Evolutionary conservation across 257 asterid species (phyloP).

Genomic region (Gentiana dahurica): DNA sequence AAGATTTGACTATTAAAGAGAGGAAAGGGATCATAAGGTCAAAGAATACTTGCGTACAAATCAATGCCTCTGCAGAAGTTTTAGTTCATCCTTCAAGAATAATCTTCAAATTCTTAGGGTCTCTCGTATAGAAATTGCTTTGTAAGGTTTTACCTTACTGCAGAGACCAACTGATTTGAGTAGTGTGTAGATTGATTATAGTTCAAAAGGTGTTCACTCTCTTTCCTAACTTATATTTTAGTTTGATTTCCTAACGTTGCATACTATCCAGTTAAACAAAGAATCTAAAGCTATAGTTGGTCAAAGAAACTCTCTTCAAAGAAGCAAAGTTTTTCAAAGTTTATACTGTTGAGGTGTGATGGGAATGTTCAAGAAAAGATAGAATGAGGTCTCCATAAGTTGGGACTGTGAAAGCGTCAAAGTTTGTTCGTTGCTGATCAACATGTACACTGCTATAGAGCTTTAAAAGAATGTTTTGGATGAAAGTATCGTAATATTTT

Average conservation of each 20-base stretch:
- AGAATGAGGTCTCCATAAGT: conserved; percentile 33
- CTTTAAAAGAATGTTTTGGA: conserved; percentile 55
- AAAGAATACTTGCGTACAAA: conserved; percentile 27
- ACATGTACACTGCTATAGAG: conserved; percentile 56
- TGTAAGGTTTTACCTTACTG: conserved; percentile 12
- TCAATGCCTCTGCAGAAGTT: conserved; percentile 39
- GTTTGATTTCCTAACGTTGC: conserved; percentile 60
- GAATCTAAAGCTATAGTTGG: conserved; percentile 84
- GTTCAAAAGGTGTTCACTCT: conserved; percentile 25
- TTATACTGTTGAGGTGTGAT: conserved; percentile 54
- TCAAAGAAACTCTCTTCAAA: conserved; percentile 76
- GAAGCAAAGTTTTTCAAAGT: conserved; percentile 70
- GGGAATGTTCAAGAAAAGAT: conserved; percentile 51
- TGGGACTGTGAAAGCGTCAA: conserved; percentile 44
- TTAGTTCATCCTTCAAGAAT: conserved; percentile 37
- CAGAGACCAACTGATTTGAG: conserved; percentile 16
- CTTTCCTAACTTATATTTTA: conserved; percentile 12
- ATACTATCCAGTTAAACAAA: conserved; percentile 76
- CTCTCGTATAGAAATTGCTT: conserved; percentile 19
- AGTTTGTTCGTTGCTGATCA: conserved; percentile 61
- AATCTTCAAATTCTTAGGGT: conserved; percentile 25
- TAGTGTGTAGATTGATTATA: conserved; percentile 37
- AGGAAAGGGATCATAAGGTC: conserved; percentile 53
- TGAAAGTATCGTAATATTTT: conserved; percentile 46
- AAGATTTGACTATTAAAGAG: conserved; percentile 57